Base-by-base conservation (phyloP, 352 stramenopile genomes). In the Phytophthora crassamura region DNA sequence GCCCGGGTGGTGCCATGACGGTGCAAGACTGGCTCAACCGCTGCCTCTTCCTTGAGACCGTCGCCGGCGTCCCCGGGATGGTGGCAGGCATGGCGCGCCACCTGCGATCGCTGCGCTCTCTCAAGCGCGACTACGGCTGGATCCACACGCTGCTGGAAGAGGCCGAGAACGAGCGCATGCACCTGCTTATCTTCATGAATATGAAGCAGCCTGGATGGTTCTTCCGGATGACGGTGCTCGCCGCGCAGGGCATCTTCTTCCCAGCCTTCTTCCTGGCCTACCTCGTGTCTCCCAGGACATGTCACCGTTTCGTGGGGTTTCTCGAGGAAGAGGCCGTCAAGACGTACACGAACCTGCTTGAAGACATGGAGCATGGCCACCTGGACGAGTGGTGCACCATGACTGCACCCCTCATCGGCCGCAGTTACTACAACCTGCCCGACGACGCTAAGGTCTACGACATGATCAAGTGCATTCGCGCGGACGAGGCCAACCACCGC, bases 91-190 rank as follows among this genome's bases (percentile, higher is more conserved):
- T 88, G 69, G 50, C 75, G 6, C 77, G 80, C 15, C 90, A 97
- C 59, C 83, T 98, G 51, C 77, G 73, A 1, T 95, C 86, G 25
- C 61, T 97, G 0, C 83, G 88, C 1, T 80, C 71, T 11, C 91
- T 98, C 74, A 64, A 78, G 22, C 75, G 84, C 10, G 91, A 97
- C 74, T 88, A 95, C 35, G 86, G 90, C 12, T 96, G 86, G 87
- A 97, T 97, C 69, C 76, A 93, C 72, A 91, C 90, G 10, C 60
- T 98, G 9, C 72, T 97, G 4, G 92, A 97, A 45, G 91, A 98
- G 51, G 88, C 89, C 14, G 93, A 98, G 70, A 98, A 98, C 71
- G 92, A 98, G 77, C 79, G 91, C 47, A 97, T 98, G 89, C 91
- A 98, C 60, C 61, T 98, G 30, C 74, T 97, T 7, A 96, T 95